Percentiles rank a stretch among this genome's conserved stretches.
Conservation (phyloP, 139 green algal species). For the Edaphochlamys debaryana region DNA sequence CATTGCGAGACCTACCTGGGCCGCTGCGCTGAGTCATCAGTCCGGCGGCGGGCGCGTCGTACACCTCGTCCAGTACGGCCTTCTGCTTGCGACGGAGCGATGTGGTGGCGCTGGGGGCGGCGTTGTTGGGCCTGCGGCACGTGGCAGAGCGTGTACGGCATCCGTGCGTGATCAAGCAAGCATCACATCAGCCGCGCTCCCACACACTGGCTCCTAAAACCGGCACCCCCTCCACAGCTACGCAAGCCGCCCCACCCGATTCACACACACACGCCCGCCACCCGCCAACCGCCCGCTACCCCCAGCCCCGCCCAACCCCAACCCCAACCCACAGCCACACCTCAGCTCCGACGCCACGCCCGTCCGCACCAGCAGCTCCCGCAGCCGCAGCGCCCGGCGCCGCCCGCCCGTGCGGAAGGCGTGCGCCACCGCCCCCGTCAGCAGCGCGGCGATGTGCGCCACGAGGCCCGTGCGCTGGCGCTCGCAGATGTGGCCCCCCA, state of each 20-base stretch:
- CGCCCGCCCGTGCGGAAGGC: background rate
- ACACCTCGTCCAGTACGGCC: slow-evolving; percentile 37
- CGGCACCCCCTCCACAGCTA: background rate
- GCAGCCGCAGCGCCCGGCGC: background rate
- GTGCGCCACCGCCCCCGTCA: slow-evolving; percentile 35
- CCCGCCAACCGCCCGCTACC: background rate
- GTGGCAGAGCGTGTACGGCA: too few relatives aligned
- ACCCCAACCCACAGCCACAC: too few relatives aligned
- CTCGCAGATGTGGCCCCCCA: slow-evolving; percentile 70
- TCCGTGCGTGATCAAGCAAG: too few relatives aligned
- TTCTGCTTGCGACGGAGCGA: slow-evolving; percentile 28
- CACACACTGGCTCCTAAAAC: background rate
- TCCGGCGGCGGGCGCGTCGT: background rate
- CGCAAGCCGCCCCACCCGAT: too few relatives aligned
- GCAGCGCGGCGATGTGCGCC: slow-evolving; percentile 36
- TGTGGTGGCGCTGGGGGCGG: slow-evolving; percentile 2
- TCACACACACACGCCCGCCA: too few relatives aligned
- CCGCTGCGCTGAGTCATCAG: background rate
- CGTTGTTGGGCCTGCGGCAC: background rate
- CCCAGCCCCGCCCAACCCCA: background rate
- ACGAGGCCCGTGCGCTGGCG: slow-evolving; percentile 46
- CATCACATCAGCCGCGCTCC: background rate
- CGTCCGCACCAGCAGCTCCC: background rate
- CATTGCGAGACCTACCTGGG: too few relatives aligned
- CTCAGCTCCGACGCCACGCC: background rate